A percentile compares a stretch with the other conserved stretches of the same genome.
Evolutionary conservation across 148 eudicot genomes (phyloP).

Genomic region (Nepenthes gracilis): DNA sequence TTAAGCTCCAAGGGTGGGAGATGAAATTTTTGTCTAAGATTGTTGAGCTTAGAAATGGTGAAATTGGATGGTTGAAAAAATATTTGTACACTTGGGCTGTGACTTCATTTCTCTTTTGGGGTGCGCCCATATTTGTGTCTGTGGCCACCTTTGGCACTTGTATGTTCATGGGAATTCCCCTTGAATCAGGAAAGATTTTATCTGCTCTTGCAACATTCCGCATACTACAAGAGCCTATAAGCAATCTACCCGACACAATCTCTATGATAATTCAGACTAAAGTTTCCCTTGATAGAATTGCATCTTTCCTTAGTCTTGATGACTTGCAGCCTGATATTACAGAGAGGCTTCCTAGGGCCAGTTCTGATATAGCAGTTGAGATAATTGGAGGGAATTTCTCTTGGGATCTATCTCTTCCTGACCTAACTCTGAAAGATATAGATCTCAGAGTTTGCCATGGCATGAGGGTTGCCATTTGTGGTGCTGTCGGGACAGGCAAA

Average conservation of each 20-base stretch:
- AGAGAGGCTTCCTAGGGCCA: slow-evolving; percentile 20
- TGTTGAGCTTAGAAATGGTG: slow-evolving; percentile 20
- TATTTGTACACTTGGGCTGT: slow-evolving; percentile 16
- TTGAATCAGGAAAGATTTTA: slow-evolving; percentile 33
- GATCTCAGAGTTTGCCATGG: slow-evolving; percentile 30
- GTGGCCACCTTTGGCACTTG: slow-evolving; percentile 39
- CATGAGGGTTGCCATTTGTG: slow-evolving; percentile 55
- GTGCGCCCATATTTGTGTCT: slow-evolving; percentile 42
- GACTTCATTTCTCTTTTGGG: slow-evolving; percentile 22
- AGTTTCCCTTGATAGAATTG: slow-evolving; percentile 43
- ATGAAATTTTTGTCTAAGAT: slow-evolving; percentile 38
- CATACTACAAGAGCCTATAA: slow-evolving; percentile 37
- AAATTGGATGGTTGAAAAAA: slow-evolving; percentile 32
- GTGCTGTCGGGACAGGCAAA: slow-evolving; percentile 56
- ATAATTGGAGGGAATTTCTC: slow-evolving; percentile 29
- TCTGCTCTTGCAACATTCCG: slow-evolving; percentile 48
- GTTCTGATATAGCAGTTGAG: slow-evolving; percentile 26
- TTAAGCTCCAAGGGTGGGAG: slow-evolving; percentile 57
- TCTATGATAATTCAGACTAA: slow-evolving; percentile 36
- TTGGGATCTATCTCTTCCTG: slow-evolving; percentile 22
- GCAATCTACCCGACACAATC: slow-evolving; percentile 27
- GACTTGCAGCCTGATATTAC: slow-evolving; percentile 21
- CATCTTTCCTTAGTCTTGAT: slow-evolving; percentile 32
- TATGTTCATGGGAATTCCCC: slow-evolving; percentile 31
- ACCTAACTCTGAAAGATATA: slow-evolving; percentile 25